Conservation (phyloP, 257 asterid species). For the Schizonepeta tenuifolia region DNA sequence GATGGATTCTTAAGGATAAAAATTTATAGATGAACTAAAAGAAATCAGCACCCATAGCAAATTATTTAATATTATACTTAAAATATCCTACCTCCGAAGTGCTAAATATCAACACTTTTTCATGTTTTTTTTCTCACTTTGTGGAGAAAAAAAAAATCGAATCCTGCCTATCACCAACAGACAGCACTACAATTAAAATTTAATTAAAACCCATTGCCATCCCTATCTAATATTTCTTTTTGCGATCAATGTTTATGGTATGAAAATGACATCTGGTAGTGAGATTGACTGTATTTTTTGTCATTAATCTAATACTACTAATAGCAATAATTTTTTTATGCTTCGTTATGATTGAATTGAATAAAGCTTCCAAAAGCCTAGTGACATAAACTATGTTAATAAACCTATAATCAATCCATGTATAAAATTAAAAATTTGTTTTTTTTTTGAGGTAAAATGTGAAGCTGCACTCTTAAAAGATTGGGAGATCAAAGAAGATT, state of each 20-base stretch:
- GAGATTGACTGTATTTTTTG: background rate
- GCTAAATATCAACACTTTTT: constrained; percentile 13
- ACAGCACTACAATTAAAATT: background rate
- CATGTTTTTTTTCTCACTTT: background rate
- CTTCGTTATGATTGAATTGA: too few relatives aligned
- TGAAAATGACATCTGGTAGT: background rate
- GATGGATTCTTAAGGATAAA: constrained; percentile 11
- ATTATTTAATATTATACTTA: background rate
- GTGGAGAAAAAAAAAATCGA: background rate
- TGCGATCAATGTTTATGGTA: background rate
- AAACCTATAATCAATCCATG: too few relatives aligned
- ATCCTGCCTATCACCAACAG: background rate
- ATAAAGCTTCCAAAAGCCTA: too few relatives aligned
- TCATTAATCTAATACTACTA: background rate
- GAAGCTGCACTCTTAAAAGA: background rate
- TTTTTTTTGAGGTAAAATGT: too few relatives aligned
- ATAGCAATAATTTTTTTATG: too few relatives aligned
- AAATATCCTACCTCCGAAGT: background rate
- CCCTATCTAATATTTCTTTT: background rate
- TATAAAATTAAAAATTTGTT: too few relatives aligned
- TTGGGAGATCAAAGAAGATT: background rate
- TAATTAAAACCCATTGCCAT: background rate
- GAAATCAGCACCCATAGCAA: constrained; percentile 2
- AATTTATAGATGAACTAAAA: background rate
- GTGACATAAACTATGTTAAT: too few relatives aligned